Evolutionary conservation across 768 basidiomycete species (phyloP), one percentile per base, ranked within the genome.

Genomic region (Mycena filopes): DNA sequence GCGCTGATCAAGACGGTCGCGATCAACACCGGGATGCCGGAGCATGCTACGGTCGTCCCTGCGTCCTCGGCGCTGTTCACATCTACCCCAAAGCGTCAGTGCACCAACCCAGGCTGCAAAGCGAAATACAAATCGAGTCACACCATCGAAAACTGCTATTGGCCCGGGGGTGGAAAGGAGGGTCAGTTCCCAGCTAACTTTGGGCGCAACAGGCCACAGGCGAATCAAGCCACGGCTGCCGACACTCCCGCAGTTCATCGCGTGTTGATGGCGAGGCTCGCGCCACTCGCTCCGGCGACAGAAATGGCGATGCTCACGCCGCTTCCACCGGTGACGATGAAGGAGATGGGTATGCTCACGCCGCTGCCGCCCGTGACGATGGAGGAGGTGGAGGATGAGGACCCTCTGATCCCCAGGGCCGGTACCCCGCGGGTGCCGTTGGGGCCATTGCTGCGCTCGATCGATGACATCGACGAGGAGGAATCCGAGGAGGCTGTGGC

Each of bases 161-260:
- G 70, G 67, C 66, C 66, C 13, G 79, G 79, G 0, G 75, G 78
- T 20, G 77, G 78, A 15, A 80, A 79, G 41, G 78, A 78, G 43
- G 79, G 80, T 10, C 79, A 81, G 53, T 75, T 74, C 42, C 77
- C 75, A 0, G 49, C 61, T 3, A 65, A 67, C 15, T 75, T 73
- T 28, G 54, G 71, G 18, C 47, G 58, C 23, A 20, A n/a, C 23
- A 4, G 18, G 21, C 36, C 57, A 1, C 57, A 28, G 46, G 57
- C 57, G 8, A 59, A 49, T 21, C 46, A 48, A 41, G 47, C 46
- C 12, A 26, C 47, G 23, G 18, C 57, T 6, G 20, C 23, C 5
- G 57, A 40, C 15, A 8, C 31, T 4, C n/a, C n/a, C n/a, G n/a
- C n/a, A n/a, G 23, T 59, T 2, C 57, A 59, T n/a, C 46, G 57